These are phyloP conservation scores for Lepiota venenata DNA, from an alignment of 768 basidiomycete species.

Conservation along the genomic window DNA sequence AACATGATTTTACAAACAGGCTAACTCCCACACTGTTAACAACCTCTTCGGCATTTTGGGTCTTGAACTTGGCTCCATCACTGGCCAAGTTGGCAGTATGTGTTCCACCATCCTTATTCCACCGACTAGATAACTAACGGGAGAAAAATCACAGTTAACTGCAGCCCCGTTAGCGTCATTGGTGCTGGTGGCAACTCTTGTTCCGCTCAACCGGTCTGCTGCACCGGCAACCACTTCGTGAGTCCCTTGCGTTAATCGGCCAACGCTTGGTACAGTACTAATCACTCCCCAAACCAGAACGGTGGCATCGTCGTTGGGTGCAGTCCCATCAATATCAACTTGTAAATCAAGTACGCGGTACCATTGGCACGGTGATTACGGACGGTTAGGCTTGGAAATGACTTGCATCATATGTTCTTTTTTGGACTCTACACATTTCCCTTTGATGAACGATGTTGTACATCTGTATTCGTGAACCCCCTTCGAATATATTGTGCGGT, in stretches of 20 bases:
- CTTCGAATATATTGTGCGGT: no score
- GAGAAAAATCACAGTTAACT: slow-evolving; percentile 4
- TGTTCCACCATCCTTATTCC: neutral
- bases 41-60: neutral
- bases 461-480: no score
- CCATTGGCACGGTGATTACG: no score
- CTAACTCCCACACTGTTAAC: slow-evolving; percentile 19
- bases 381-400: no score
- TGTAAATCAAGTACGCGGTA: neutral
- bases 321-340: slow-evolving; percentile 16
- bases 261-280: no score
- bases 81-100: neutral
- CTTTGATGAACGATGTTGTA: no score
- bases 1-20: neutral
- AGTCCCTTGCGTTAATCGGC: neutral
- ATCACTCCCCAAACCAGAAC: slow-evolving; percentile 6
- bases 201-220: slow-evolving; percentile 26
- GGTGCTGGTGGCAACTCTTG: slow-evolving; percentile 18
- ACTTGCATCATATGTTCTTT: no score
- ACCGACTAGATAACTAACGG: slow-evolving; percentile 1
- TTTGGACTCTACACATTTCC: no score
- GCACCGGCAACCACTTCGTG: slow-evolving; percentile 23
- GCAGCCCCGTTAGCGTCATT: slow-evolving; percentile 19
- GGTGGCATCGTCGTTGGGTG: slow-evolving; percentile 19
- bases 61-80: neutral